Conservation (phyloP, 108 stramenopile genomes). For the Bacterosira constricta region DNA sequence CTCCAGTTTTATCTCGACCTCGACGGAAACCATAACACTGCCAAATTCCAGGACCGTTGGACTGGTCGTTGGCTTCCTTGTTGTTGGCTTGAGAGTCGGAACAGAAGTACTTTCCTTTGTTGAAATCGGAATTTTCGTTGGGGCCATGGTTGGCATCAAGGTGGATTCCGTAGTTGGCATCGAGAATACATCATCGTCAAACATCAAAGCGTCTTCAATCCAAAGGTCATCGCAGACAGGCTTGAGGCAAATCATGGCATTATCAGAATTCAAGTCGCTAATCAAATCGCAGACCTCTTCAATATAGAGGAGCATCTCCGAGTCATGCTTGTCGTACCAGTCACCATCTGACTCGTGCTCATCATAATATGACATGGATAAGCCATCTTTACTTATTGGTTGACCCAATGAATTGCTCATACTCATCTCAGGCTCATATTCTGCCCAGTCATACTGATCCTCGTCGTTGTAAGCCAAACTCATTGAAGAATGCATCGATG, state of each 20-base stretch:
- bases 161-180: neutral
- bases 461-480: conserved; percentile 7
- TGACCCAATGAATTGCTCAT: conserved; percentile 3
- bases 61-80: conserved; percentile 7
- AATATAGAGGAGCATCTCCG: conserved; percentile 8
- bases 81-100: conserved; percentile 5
- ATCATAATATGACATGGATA: conserved; percentile 20
- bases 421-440: conserved; percentile 16
- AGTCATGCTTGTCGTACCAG: neutral
- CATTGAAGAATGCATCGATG: conserved; percentile 25
- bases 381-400: neutral
- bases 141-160: neutral
- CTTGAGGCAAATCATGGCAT: conserved; percentile 5
- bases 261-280: conserved; percentile 4
- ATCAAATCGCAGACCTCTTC: conserved; percentile 30
- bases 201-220: conserved; percentile 20
- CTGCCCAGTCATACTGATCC: conserved; percentile 8
- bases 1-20: conserved; percentile 13
- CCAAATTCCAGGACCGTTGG: conserved; percentile 20
- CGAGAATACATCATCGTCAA: neutral
- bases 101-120: neutral
- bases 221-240: conserved; percentile 27
- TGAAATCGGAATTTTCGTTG: neutral
- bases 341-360: conserved; percentile 13
- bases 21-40: conserved; percentile 23